Evolutionary conservation across 2,329 filamentous ascomycete species (phyloP).

Genomic region (Phaeomoniella chlamydospora): DNA sequence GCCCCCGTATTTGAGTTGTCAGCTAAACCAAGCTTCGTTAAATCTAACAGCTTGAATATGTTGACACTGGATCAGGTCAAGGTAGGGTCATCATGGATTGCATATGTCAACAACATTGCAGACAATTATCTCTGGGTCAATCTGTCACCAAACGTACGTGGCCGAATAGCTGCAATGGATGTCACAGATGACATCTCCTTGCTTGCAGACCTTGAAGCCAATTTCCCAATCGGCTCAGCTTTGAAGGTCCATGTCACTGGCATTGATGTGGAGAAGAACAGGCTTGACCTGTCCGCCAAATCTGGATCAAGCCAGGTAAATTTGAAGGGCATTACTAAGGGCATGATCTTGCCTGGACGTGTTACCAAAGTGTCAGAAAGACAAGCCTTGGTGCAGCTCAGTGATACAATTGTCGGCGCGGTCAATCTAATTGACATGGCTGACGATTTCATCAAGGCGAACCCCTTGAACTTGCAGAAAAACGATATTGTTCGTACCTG

Average conservation of each 20-base stretch:
- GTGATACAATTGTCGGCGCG: slow-evolving; percentile 62
- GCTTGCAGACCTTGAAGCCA: slow-evolving; percentile 57
- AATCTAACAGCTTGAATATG: slow-evolving; percentile 41
- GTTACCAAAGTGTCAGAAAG: slow-evolving; percentile 77
- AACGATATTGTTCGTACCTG: slow-evolving; percentile 83
- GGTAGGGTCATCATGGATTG: slow-evolving; percentile 57
- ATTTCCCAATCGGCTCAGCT: slow-evolving; percentile 84
- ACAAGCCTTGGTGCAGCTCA: slow-evolving; percentile 73
- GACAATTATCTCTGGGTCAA: slow-evolving; percentile 80
- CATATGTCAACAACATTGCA: slow-evolving; percentile 81
- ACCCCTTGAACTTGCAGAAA: slow-evolving; percentile 60
- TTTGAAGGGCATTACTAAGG: slow-evolving; percentile 58
- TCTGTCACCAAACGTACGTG: slow-evolving; percentile 73
- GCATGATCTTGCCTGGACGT: slow-evolving; percentile 68
- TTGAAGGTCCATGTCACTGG: slow-evolving; percentile 64
- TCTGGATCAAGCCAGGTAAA: slow-evolving; percentile 41
- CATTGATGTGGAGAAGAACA: slow-evolving; percentile 58
- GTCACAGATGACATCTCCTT: slow-evolving; percentile 75
- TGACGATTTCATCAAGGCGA: slow-evolving; percentile 73
- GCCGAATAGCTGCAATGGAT: slow-evolving; percentile 68
- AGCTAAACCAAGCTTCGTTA: slow-evolving; percentile 50
- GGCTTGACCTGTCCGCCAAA: slow-evolving; percentile 70
- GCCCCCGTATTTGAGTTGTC: slow-evolving; percentile 75
- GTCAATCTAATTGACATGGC: slow-evolving; percentile 70
- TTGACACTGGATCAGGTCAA: slow-evolving; percentile 61